A percentile compares a stretch with the other conserved stretches of the same genome.
phyloP scores from a whole-genome alignment of 768 basidiomycete genomes.

The Amanita pallidorosea region DNA sequence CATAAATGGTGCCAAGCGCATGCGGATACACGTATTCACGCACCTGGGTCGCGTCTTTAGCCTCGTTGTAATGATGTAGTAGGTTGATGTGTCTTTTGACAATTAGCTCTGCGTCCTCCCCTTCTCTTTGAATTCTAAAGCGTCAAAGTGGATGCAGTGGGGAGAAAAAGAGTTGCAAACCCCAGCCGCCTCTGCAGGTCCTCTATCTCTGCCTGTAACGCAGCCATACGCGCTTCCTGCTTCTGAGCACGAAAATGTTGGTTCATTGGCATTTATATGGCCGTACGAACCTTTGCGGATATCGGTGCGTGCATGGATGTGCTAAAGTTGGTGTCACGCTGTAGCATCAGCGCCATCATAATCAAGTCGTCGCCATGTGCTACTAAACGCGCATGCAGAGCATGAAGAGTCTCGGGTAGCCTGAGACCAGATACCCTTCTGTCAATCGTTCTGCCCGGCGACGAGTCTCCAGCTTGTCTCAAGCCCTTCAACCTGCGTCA shows the following conservation, averaged over 20 bases:
- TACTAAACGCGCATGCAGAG: too few species aligned
- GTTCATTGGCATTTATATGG: background rate
- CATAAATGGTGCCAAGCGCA: background rate
- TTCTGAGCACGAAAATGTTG: slow-evolving; percentile 20
- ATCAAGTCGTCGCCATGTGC: background rate
- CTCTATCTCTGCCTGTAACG: slow-evolving; percentile 38
- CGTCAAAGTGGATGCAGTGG: slow-evolving; percentile 10
- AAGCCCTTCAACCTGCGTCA: background rate
- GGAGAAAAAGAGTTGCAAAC: slow-evolving; percentile 14
- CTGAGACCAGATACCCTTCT: background rate
- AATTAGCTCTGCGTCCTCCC: slow-evolving; percentile 43
- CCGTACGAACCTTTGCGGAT: background rate
- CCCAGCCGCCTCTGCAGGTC: slow-evolving; percentile 37
- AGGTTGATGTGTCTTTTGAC: slow-evolving; percentile 61
- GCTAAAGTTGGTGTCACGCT: background rate
- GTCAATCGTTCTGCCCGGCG: too few species aligned
- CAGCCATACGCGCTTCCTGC: slow-evolving; percentile 36
- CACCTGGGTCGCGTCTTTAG: slow-evolving; percentile 78
- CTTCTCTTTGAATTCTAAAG: slow-evolving; percentile 16
- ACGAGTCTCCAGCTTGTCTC: too few species aligned
- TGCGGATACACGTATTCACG: background rate
- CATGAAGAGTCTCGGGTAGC: background rate
- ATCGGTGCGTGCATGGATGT: slow-evolving; percentile 4
- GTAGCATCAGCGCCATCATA: too few species aligned
- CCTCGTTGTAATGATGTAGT: slow-evolving; percentile 70